Evolutionary conservation across 108 stramenopile species (phyloP).

Genomic region (Discostella pseudostelligera): DNA sequence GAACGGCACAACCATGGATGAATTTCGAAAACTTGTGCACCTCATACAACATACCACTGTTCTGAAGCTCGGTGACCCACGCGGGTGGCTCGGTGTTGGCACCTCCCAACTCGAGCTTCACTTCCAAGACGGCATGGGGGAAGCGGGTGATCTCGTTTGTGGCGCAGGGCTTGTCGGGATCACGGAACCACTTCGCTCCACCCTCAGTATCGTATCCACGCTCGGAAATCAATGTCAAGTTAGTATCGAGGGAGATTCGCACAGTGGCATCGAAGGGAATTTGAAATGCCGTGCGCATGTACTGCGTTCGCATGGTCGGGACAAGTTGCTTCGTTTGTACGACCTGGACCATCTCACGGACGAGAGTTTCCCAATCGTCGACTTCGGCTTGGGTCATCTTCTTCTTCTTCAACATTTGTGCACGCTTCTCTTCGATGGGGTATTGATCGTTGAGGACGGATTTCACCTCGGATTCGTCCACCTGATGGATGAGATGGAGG

Average conservation of each 20-base stretch:
- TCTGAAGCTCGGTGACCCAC: slow-evolving; percentile 93
- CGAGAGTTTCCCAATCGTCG: slow-evolving; percentile 88
- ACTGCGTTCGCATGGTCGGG: slow-evolving; percentile 95
- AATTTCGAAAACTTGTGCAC: slow-evolving; percentile 97
- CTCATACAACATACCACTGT: slow-evolving; percentile 85
- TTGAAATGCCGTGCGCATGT: slow-evolving; percentile 97
- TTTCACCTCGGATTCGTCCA: slow-evolving; percentile 80
- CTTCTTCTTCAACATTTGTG: slow-evolving; percentile 71
- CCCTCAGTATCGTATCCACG: slow-evolving; percentile 86
- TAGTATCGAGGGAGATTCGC: slow-evolving; percentile 93
- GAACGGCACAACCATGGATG: slow-evolving; percentile 85
- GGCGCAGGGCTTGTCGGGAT: slow-evolving; percentile 72
- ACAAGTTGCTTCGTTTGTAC: slow-evolving; percentile 91
- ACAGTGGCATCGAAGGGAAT: slow-evolving; percentile 96
- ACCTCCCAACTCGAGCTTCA: slow-evolving; percentile 93
- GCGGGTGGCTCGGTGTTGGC: slow-evolving; percentile 79
- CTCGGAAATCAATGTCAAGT: slow-evolving; percentile 96
- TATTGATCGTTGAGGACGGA: slow-evolving; percentile 79
- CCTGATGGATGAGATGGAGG: slow-evolving; percentile 32
- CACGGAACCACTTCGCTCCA: slow-evolving; percentile 92
- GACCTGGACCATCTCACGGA: slow-evolving; percentile 86
- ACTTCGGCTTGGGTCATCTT: slow-evolving; percentile 82
- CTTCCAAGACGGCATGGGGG: slow-evolving; percentile 95
- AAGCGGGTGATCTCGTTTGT: slow-evolving; percentile 91
- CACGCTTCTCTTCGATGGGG: slow-evolving; percentile 80